Evolutionary conservation across 495 filamentous ascomycete genomes (phyloP), one percentile per base, ranked within the genome.

Genomic region (Oidiodendron maius): DNA sequence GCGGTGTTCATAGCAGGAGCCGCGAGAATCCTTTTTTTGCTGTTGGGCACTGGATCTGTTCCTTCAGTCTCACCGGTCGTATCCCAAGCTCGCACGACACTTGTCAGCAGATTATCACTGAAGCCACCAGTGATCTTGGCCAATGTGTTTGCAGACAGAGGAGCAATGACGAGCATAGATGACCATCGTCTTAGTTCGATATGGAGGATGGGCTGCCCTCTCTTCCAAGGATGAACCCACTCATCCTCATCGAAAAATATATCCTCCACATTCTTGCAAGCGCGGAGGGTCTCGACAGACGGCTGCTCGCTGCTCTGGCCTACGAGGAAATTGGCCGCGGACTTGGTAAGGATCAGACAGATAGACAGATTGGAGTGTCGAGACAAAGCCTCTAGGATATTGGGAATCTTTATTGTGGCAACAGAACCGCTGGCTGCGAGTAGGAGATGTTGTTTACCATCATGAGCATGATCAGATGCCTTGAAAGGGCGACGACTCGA

Each of bases 31-130:
- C 48, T 54, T 41, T 55, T 58, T 45, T 34, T 54, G 6, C 23
- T 21, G 12, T 1, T 10, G 12, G 26, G 5, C 5, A 12, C 26
- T 25, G 22, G 40, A 17, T 12, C 26, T 3, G 23, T 12, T 13
- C 9, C 44, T 52, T 86, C 82, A 8, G 84, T 69, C 40, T 66
- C 58, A 22, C 79, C 80, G 15, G 80, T 81, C 1, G 81, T 82
- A 65, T 96, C 91, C 91, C 91, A 96, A 1, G 91, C 91, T 20
- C 91, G 69, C n/a, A 95, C 73, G 1, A 91, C 82, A 28, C 74
- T 81, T 9, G 77, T 71, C 3, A 95, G 56, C 11, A 91, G 68
- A 38, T 83, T 79, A 58, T 89, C 85, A 3, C 74, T 70, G 26
- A 87, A 65, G 1, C 89, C 89, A 12, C 64, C 64, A 0, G 69